Percentiles rank a stretch among this genome's conserved stretches.
phyloP scores from a whole-genome alignment of 371 early-diverging fungal species.

The Mortierella sp. region DNA sequence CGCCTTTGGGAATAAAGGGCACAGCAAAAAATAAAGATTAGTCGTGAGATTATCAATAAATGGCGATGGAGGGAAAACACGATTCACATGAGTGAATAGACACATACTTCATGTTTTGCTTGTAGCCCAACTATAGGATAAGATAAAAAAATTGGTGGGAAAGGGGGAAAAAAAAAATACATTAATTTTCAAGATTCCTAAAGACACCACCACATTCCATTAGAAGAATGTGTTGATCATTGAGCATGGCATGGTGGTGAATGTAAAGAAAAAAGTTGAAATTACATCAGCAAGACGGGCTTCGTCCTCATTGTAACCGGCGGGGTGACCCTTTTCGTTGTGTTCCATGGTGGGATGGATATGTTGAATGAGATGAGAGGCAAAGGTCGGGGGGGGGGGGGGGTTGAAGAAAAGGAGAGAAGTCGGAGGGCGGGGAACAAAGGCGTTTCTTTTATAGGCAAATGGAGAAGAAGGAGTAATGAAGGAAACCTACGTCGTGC shows the following conservation, averaged over 20 bases:
- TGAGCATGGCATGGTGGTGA: too few relatives aligned
- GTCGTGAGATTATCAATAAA: too few relatives aligned
- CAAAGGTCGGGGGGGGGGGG: too few relatives aligned
- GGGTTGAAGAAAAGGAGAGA: not conserved
- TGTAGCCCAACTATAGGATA: conserved; percentile 44
- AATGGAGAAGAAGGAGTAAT: too few relatives aligned
- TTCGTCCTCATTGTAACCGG: conserved; percentile 55
- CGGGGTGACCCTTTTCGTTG: conserved; percentile 49
- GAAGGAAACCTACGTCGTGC: too few relatives aligned
- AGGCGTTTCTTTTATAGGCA: not conserved
- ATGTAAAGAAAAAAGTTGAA: not conserved
- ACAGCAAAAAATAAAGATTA: not conserved
- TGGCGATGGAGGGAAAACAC: too few relatives aligned
- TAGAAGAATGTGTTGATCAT: too few relatives aligned
- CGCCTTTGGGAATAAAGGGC: conserved; percentile 19
- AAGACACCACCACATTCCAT: too few relatives aligned
- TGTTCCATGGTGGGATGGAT: conserved; percentile 25
- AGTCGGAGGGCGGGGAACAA: not conserved
- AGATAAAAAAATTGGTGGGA: too few relatives aligned
- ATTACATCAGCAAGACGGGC: conserved; percentile 52
- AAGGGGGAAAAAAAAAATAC: too few relatives aligned
- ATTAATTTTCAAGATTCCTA: not conserved
- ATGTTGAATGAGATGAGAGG: not conserved
- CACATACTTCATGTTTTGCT: conserved; percentile 57
- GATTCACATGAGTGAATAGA: not conserved